Evolutionary conservation across 2,329 filamentous ascomycete genomes (phyloP).

Genomic region (Hypomyces perniciosus): DNA sequence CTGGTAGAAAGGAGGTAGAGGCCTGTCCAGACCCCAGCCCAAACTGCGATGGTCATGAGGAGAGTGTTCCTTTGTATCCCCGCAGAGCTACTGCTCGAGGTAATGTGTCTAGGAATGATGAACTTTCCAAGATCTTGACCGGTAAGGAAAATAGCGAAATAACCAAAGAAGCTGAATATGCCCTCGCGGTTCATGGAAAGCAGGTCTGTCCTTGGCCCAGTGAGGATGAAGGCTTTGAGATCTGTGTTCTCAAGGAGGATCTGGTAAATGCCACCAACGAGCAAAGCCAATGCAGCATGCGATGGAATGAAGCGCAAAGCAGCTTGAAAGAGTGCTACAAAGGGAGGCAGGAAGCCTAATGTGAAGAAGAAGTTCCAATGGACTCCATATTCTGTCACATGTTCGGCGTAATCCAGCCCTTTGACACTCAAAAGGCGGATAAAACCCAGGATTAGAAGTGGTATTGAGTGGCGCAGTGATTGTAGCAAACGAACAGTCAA

Average conservation of each 20-base stretch:
- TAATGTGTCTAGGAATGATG: slow-evolving; percentile 59
- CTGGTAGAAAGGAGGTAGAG: slow-evolving; percentile 66
- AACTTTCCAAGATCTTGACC: slow-evolving; percentile 79
- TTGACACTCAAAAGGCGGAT: slow-evolving; percentile 85
- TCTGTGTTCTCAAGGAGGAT: slow-evolving; percentile 65
- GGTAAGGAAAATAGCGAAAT: slow-evolving; percentile 88
- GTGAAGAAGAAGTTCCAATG: slow-evolving; percentile 99
- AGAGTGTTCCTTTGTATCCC: slow-evolving; percentile 50
- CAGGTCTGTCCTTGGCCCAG: slow-evolving; percentile 70
- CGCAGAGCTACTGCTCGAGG: slow-evolving; percentile 35
- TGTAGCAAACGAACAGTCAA: slow-evolving; percentile 53
- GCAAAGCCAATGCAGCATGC: slow-evolving; percentile 67
- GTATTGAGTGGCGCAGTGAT: slow-evolving; percentile 74
- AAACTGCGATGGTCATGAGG: slow-evolving; percentile 56
- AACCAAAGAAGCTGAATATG: slow-evolving; percentile 90
- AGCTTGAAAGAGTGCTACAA: slow-evolving; percentile 76
- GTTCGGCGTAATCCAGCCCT: slow-evolving; percentile 90
- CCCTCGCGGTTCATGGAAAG: slow-evolving; percentile 91
- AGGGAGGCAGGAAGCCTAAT: slow-evolving; percentile 78
- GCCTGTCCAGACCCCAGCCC: slow-evolving; percentile 61
- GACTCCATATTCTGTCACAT: slow-evolving; percentile 94
- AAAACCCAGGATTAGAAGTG: slow-evolving; percentile 72
- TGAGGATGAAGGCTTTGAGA: slow-evolving; percentile 78
- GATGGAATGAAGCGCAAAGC: slow-evolving; percentile 65
- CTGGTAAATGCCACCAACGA: slow-evolving; percentile 67